Evolutionary conservation across 192 early-diverging fungal genomes (phyloP).

Genomic region (Powellomyces hirtus): DNA sequence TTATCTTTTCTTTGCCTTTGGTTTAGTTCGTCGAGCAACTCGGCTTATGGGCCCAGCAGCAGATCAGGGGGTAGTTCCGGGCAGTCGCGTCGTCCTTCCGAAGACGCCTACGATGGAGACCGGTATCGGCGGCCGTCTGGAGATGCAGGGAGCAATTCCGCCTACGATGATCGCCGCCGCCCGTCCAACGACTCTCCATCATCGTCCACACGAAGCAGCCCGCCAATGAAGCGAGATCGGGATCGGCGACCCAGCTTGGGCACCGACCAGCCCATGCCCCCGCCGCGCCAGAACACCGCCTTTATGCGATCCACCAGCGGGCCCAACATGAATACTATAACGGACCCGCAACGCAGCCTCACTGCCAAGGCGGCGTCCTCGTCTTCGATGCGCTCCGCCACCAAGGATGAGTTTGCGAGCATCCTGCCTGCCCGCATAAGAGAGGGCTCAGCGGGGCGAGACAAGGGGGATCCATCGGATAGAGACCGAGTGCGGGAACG

Average conservation of each 20-base stretch:
- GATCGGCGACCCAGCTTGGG: neutral
- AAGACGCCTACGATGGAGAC: neutral
- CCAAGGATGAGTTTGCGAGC: slow-evolving; percentile 3
- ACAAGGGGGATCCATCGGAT: neutral
- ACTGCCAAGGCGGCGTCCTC: neutral
- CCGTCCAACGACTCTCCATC: neutral
- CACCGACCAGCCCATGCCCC: neutral
- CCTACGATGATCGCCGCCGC: slow-evolving; percentile 3
- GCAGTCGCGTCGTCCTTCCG: neutral
- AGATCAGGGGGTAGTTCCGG: neutral
- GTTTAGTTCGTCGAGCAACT: neutral
- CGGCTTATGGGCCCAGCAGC: neutral
- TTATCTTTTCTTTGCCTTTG: neutral
- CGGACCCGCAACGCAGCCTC: neutral
- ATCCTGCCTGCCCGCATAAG: neutral
- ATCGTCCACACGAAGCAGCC: neutral
- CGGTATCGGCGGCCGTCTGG: neutral
- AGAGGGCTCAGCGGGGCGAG: neutral
- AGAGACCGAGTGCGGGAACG: neutral
- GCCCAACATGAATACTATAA: neutral
- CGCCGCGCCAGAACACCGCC: neutral
- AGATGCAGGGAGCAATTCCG: neutral
- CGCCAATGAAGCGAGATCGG: neutral
- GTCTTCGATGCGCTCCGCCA: neutral
- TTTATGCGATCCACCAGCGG: neutral